Conservation (phyloP, 2,329 filamentous ascomycete genomes). For the Ascochyta rabiei region DNA sequence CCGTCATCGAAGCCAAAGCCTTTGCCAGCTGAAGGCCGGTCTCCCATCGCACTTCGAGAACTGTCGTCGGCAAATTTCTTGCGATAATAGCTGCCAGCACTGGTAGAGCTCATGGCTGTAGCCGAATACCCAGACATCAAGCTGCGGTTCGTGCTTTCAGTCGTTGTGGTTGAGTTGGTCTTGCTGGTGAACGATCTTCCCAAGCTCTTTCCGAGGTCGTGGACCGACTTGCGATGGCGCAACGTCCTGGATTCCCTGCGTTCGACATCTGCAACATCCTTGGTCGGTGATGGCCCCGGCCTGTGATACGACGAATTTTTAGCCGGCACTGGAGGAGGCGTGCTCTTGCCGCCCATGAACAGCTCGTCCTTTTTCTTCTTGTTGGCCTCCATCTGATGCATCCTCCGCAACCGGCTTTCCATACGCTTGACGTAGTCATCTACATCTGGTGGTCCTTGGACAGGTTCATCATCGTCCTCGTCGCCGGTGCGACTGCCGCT, state of each 20-base stretch:
- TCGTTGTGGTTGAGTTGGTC: conserved; percentile 74
- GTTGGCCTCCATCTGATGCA: conserved; percentile 60
- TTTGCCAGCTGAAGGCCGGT: conserved; percentile 52
- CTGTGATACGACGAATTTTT: conserved; percentile 56
- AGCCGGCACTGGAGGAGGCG: conserved; percentile 67
- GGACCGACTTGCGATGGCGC: conserved; percentile 74
- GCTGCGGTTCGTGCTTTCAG: conserved; percentile 78
- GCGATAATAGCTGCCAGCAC: conserved; percentile 88
- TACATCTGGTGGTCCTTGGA: conserved; percentile 70
- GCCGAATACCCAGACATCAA: conserved; percentile 95
- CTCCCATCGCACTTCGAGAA: conserved; percentile 68
- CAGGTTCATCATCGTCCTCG: conserved; percentile 61
- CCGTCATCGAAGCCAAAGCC: conserved; percentile 46
- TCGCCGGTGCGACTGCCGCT: conserved; percentile 57
- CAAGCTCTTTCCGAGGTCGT: conserved; percentile 75
- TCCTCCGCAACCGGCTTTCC: conserved; percentile 78
- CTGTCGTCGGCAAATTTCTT: conserved; percentile 64
- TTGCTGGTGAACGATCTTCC: conserved; percentile 86
- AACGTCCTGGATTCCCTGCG: conserved; percentile 48
- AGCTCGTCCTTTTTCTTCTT: conserved; percentile 54
- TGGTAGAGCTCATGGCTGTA: conserved; percentile 89
- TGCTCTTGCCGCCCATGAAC: conserved; percentile 54
- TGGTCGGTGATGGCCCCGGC: conserved; percentile 47
- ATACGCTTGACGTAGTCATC: conserved; percentile 90
- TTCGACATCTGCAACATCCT: conserved; percentile 33